phyloP scores from a whole-genome alignment of 306 rosid species.

The Gastrolobium villosum region DNA sequence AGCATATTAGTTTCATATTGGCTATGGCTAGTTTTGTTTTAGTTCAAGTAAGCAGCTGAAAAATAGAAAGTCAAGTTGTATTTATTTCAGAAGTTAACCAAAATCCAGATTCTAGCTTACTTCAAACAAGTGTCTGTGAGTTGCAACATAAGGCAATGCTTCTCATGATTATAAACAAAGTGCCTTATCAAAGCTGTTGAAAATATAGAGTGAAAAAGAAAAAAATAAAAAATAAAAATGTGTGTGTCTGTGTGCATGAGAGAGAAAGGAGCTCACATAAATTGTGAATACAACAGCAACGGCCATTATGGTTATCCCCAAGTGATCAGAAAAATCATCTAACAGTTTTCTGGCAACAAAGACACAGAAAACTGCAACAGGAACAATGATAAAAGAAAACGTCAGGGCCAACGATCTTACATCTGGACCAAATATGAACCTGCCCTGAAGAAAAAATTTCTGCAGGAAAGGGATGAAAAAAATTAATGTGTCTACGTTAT shows the following conservation, averaged over 20 bases:
- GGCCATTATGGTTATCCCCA: conserved; percentile 71
- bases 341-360: conserved; percentile 86
- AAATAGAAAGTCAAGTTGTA: not conserved
- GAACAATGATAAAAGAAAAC: conserved; percentile 85
- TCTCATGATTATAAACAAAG: conserved; percentile 22
- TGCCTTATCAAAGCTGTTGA: conserved; percentile 16
- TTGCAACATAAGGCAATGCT: conserved; percentile 16
- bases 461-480: conserved; percentile 55
- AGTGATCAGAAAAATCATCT: conserved; percentile 74
- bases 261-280: conserved; percentile 69
- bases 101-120: conserved; percentile 16
- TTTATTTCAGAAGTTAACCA: conserved; percentile 7
- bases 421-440: conserved; percentile 97
- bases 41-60: not conserved
- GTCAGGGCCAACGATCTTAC: conserved; percentile 91
- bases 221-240: not conserved
- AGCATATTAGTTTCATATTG: not conserved
- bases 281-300: conserved; percentile 72
- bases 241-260: not conserved
- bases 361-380: conserved; percentile 80
- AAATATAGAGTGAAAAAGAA: conserved; percentile 12
- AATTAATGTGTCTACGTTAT: conserved; percentile 28
- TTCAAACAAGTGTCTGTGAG: not conserved
- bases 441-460: conserved; percentile 94
- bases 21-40: conserved; percentile 10